These are phyloP conservation scores for Mycena galericulata DNA, from an alignment of 768 basidiomycete genomes.

Conservation along the genomic window DNA sequence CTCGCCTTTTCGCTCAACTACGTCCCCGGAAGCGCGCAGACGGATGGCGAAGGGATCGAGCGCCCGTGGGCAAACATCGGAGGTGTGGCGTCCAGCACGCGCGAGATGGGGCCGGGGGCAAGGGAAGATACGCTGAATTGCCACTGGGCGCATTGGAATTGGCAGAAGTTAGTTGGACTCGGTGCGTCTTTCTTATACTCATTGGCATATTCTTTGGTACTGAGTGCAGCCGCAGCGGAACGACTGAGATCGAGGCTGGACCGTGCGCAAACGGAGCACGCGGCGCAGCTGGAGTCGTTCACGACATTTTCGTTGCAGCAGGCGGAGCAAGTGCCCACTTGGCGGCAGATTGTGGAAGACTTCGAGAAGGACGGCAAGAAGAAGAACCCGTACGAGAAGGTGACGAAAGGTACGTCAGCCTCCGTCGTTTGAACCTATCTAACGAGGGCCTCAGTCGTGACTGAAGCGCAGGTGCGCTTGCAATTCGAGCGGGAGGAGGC, in stretches of 20 bases:
- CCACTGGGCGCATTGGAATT: constrained; percentile 44
- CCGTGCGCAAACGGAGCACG: background rate
- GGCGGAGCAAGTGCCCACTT: background rate
- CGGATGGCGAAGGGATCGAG: constrained; percentile 23
- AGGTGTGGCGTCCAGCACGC: constrained; percentile 38
- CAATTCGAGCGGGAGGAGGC: too few species aligned
- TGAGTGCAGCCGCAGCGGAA: background rate
- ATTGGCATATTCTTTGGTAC: background rate
- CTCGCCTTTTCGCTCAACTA: constrained; percentile 41
- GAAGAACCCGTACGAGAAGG: background rate
- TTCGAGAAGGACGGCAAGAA: background rate
- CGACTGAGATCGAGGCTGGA: constrained; percentile 5
- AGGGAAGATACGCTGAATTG: constrained; percentile 42
- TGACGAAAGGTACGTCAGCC: background rate
- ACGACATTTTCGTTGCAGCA: constrained; percentile 10
- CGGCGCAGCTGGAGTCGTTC: constrained; percentile 6
- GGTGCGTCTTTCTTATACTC: constrained; percentile 32
- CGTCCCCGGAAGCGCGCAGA: constrained; percentile 8
- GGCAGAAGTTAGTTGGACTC: constrained; percentile 40
- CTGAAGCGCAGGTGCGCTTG: too few species aligned
- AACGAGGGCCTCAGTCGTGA: too few species aligned
- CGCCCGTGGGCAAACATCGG: constrained; percentile 14
- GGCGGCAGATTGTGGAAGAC: constrained; percentile 8
- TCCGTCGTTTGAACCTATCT: too few species aligned
- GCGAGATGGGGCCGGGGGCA: constrained; percentile 49